These are phyloP conservation scores for Gynochthodes officinalis DNA, from an alignment of 257 asterid genomes.

Conservation along the genomic window DNA sequence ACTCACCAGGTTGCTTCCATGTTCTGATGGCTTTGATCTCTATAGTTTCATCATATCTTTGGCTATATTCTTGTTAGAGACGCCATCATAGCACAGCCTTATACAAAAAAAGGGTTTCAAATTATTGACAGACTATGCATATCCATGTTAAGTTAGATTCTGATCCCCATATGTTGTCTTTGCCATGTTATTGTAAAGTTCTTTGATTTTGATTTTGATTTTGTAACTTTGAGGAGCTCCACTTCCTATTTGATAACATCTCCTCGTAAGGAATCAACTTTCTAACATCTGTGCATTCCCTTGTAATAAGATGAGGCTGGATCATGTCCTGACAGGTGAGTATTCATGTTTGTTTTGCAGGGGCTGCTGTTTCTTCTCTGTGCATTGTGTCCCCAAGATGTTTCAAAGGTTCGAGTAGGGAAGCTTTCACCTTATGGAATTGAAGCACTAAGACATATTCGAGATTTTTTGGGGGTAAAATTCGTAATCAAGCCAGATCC, in stretches of 20 bases:
- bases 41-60: not conserved
- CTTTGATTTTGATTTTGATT: not conserved
- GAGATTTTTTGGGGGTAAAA: constrained; percentile 70
- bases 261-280: not conserved
- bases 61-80: not conserved
- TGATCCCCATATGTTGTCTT: not conserved
- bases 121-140: not conserved
- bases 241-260: not conserved
- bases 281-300: not conserved
- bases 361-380: constrained; percentile 85
- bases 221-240: not conserved
- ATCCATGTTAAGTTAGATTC: not conserved
- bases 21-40: not conserved
- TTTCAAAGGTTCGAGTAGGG: constrained; percentile 85
- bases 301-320: not conserved
- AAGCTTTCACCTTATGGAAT: constrained; percentile 76
- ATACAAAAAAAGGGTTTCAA: not conserved
- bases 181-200: not conserved
- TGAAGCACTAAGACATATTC: constrained; percentile 60
- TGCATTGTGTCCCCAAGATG: constrained; percentile 84
- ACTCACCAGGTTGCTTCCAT: constrained; percentile 67
- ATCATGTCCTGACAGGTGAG: not conserved
- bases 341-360: constrained; percentile 34
- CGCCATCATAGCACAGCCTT: not conserved
- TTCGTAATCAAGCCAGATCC: constrained; percentile 80